Evolutionary conservation across 2,329 filamentous ascomycete genomes (phyloP).

Genomic region (Ophiocordyceps camponoti-leonardi): DNA sequence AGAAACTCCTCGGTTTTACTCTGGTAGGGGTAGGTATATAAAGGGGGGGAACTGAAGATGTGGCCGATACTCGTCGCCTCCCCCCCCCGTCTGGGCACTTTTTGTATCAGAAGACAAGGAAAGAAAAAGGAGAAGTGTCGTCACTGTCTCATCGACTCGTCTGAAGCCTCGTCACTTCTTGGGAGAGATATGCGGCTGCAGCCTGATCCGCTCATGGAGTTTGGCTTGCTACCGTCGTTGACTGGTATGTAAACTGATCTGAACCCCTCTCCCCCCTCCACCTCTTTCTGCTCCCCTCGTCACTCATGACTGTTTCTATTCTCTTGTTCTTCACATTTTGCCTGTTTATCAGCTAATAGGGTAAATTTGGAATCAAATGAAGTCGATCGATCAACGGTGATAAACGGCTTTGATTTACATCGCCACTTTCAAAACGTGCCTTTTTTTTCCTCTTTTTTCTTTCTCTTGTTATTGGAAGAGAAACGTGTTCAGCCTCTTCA

Average conservation of each 20-base stretch:
- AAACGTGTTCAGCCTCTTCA: too few relatives aligned
- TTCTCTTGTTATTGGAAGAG: too few relatives aligned
- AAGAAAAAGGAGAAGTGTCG: background rate
- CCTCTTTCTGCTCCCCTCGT: background rate
- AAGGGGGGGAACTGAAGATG: background rate
- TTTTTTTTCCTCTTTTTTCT: too few relatives aligned
- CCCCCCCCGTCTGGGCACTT: background rate
- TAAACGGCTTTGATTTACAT: too few relatives aligned
- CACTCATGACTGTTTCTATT: background rate
- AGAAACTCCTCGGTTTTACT: too few relatives aligned
- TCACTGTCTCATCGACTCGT: background rate
- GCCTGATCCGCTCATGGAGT: background rate
- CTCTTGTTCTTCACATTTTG: background rate
- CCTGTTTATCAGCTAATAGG: too few relatives aligned
- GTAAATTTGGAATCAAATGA: too few relatives aligned
- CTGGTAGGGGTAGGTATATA: background rate
- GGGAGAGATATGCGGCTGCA: background rate
- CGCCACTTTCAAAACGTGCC: too few relatives aligned
- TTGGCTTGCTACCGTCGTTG: background rate
- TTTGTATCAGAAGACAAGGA: background rate
- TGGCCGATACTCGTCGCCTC: background rate
- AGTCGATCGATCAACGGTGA: too few relatives aligned
- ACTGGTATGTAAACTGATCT: background rate
- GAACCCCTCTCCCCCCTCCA: too few relatives aligned
- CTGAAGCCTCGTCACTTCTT: background rate